Percentiles rank a stretch among this genome's conserved stretches.
Conservation (phyloP, 257 asterid genomes). For the Perilla frutescens region DNA sequence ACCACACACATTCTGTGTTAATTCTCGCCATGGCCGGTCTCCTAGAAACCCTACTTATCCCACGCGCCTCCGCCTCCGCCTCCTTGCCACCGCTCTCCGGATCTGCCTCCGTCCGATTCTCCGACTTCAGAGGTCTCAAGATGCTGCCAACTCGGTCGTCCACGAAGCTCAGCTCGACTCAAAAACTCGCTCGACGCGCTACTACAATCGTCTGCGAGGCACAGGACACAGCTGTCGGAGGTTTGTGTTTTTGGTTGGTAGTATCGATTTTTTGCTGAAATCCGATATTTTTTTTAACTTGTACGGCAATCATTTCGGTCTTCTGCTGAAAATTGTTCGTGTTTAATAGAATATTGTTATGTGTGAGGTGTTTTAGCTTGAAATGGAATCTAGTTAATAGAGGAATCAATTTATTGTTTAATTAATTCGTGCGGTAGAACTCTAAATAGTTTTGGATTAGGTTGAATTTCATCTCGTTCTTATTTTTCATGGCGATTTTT, state of each 20-base stretch:
- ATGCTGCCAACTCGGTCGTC: conserved; percentile 59
- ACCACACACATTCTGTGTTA: conserved; percentile 25
- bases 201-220: conserved; percentile 81
- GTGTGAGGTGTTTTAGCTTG: conserved; percentile 5
- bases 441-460: background rate
- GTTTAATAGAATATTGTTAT: background rate
- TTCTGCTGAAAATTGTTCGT: background rate
- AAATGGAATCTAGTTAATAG: background rate
- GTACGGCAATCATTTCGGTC: background rate
- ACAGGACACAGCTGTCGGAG: conserved; percentile 67
- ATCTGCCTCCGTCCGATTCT: conserved; percentile 54
- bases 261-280: background rate
- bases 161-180: conserved; percentile 43
- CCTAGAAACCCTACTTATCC: conserved; percentile 68
- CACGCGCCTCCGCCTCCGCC: conserved; percentile 69
- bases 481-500: background rate
- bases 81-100: conserved; percentile 53
- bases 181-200: conserved; percentile 50
- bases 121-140: conserved; percentile 67
- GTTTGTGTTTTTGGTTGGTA: conserved; percentile 39
- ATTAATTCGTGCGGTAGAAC: background rate
- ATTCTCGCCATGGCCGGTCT: conserved; percentile 65
- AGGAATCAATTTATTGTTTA: background rate
- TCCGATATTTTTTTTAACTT: background rate
- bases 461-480: background rate